A percentile compares a stretch with the other conserved stretches of the same genome.
These are phyloP conservation scores for Graphilbum ipis-grandicollis DNA, from an alignment of 2,329 filamentous ascomycete genomes.

Conservation along the genomic window DNA sequence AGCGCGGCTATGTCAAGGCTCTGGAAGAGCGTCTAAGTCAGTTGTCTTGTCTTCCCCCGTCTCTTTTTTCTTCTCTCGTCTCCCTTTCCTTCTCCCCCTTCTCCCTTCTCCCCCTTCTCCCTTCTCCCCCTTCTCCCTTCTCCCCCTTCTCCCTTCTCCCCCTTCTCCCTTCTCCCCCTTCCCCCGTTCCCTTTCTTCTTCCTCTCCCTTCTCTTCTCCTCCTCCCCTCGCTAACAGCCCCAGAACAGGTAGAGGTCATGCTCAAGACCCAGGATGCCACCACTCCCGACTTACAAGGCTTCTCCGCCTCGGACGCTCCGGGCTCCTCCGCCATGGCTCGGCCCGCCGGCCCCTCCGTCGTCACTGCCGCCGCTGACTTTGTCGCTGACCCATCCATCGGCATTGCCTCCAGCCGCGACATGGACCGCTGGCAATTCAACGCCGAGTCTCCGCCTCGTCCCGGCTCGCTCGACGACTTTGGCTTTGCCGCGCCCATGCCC, in stretches of 20 bases:
- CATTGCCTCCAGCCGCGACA: conserved; percentile 27
- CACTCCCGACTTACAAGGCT: conserved; percentile 19
- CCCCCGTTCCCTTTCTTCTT: conserved; percentile 6
- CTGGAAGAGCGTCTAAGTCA: conserved; percentile 82
- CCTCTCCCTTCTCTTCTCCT: background rate
- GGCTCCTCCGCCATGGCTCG: conserved; percentile 7
- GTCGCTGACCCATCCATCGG: conserved; percentile 28
- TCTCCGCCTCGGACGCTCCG: conserved; percentile 20
- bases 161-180: background rate
- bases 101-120: conserved; percentile 26
- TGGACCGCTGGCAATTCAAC: conserved; percentile 37
- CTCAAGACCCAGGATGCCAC: conserved; percentile 56
- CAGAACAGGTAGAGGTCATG: conserved; percentile 85
- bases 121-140: too few species aligned
- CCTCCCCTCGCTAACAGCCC: background rate
- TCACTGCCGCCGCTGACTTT: conserved; percentile 20
- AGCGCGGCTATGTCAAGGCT: conserved; percentile 86
- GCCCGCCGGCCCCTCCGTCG: conserved; percentile 6
- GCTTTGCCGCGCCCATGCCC: conserved; percentile 31
- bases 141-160: background rate
- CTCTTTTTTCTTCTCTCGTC: background rate
- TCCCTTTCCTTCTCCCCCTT: background rate
- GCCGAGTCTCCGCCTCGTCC: conserved; percentile 32
- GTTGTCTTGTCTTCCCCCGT: conserved; percentile 16
- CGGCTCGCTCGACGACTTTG: conserved; percentile 36